Evolutionary conservation across 2,329 filamentous ascomycete species (phyloP).

Genomic region (Nigrospora oryzae): DNA sequence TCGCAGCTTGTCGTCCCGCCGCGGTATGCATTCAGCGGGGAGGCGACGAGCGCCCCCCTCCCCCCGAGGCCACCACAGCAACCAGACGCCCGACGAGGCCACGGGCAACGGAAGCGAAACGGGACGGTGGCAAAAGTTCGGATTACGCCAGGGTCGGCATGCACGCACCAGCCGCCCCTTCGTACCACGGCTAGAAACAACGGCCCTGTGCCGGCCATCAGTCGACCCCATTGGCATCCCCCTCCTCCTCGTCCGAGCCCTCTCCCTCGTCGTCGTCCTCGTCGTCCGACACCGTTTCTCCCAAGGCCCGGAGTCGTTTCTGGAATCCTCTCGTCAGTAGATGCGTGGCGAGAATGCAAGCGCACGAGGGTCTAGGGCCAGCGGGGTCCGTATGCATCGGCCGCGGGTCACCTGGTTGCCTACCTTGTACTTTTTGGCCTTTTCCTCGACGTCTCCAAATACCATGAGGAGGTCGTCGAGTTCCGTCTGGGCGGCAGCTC

Average conservation of each 20-base stretch:
- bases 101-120: too few relatives aligned
- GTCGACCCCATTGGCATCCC: slow-evolving; percentile 20
- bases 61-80: too few relatives aligned
- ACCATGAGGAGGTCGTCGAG: slow-evolving; percentile 76
- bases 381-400: too few relatives aligned
- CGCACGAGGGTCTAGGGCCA: not conserved
- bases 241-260: slow-evolving; percentile 40
- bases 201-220: slow-evolving; percentile 1
- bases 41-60: too few relatives aligned
- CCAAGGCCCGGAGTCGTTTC: slow-evolving; percentile 3
- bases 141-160: too few relatives aligned
- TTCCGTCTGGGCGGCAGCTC: slow-evolving; percentile 58
- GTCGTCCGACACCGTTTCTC: slow-evolving; percentile 56
- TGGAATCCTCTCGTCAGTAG: slow-evolving; percentile 4
- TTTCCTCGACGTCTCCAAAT: slow-evolving; percentile 73
- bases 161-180: too few relatives aligned
- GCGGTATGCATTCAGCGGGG: too few relatives aligned
- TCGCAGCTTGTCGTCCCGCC: too few relatives aligned
- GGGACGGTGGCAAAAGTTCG: too few relatives aligned
- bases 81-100: too few relatives aligned
- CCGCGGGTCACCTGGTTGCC: slow-evolving; percentile 10
- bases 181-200: too few relatives aligned
- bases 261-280: slow-evolving; percentile 60
- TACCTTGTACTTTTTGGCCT: slow-evolving; percentile 68
- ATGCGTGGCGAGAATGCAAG: slow-evolving; percentile 3